These are phyloP conservation scores for Mrakiaceae sp. DNA, from an alignment of 1,284 basidiomycete species.

Conservation along the genomic window DNA sequence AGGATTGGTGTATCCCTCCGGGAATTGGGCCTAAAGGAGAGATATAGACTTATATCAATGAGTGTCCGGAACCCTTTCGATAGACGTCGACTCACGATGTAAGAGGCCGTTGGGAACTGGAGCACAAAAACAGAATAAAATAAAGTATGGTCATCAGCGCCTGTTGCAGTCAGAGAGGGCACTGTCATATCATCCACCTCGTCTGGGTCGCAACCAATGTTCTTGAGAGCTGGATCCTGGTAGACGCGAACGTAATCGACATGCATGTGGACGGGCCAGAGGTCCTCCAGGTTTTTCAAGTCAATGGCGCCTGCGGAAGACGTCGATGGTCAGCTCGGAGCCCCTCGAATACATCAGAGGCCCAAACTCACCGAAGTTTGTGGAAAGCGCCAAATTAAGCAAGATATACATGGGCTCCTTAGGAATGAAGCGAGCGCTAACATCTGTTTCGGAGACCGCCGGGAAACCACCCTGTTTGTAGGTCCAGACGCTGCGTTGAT, in stretches of 20 bases:
- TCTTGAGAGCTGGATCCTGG: slow-evolving; percentile 49
- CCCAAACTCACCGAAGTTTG: slow-evolving; percentile 54
- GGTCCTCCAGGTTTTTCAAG: slow-evolving; percentile 25
- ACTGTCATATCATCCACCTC: too few species aligned
- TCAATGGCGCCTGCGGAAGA: slow-evolving; percentile 18
- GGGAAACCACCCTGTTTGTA: slow-evolving; percentile 53
- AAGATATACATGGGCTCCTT: slow-evolving; percentile 66
- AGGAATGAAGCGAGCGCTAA: slow-evolving; percentile 56
- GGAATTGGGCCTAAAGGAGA: too few species aligned
- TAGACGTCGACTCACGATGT: too few species aligned
- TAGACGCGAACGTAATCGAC: slow-evolving; percentile 70
- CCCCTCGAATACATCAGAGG: slow-evolving; percentile 29
- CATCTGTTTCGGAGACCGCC: slow-evolving; percentile 51
- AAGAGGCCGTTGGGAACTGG: too few species aligned
- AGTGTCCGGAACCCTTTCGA: too few species aligned
- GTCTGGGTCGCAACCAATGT: slow-evolving; percentile 41
- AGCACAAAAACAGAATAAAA: too few species aligned
- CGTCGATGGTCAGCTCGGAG: not conserved
- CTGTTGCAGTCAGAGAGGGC: too few species aligned
- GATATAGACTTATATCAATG: too few species aligned
- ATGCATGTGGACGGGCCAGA: slow-evolving; percentile 34
- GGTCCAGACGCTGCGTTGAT: slow-evolving; percentile 46
- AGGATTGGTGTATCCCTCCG: too few species aligned
- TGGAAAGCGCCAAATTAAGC: slow-evolving; percentile 62
- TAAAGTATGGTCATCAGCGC: too few species aligned